Percentiles rank a stretch among this genome's conserved stretches.
Evolutionary conservation across 1,284 basidiomycete genomes (phyloP).

Genomic region (Sphaerobolus stellatus): DNA sequence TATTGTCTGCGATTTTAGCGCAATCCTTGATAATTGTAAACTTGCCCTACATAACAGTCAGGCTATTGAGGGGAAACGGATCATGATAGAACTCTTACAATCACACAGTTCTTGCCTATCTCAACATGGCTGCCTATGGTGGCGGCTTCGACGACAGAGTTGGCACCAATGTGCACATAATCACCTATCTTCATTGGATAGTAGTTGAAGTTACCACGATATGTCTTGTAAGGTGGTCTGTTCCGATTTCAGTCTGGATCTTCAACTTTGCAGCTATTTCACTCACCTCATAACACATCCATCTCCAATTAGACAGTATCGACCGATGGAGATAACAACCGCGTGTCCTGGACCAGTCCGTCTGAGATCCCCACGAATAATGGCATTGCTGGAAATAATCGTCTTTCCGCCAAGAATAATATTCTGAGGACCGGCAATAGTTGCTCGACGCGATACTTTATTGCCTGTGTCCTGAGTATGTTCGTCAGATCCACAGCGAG

Average conservation of each 20-base stretch:
- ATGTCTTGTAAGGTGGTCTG: slow-evolving; percentile 87
- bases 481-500: not conserved
- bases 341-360: slow-evolving; percentile 84
- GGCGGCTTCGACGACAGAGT: slow-evolving; percentile 89
- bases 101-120: slow-evolving; percentile 93
- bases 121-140: slow-evolving; percentile 92
- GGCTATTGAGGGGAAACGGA: slow-evolving; percentile 2
- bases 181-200: slow-evolving; percentile 98
- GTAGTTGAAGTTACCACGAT: slow-evolving; percentile 91
- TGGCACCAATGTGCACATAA: slow-evolving; percentile 89
- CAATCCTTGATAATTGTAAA: slow-evolving; percentile 98
- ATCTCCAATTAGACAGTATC: slow-evolving; percentile 91
- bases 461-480: slow-evolving; percentile 74
- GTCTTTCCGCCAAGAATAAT: slow-evolving; percentile 98
- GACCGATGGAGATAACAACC: slow-evolving; percentile 88
- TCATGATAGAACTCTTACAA: slow-evolving; percentile 54
- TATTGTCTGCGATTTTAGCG: slow-evolving; percentile 83
- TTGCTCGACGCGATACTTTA: slow-evolving; percentile 90
- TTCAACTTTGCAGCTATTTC: not conserved
- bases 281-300: slow-evolving; percentile 83
- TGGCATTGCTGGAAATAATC: slow-evolving; percentile 85
- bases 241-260: not conserved
- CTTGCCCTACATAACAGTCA: slow-evolving; percentile 68
- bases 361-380: slow-evolving; percentile 87
- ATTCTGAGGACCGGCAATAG: slow-evolving; percentile 93